phyloP scores from a whole-genome alignment of 345 rosid species.

The Corchorus capsularis region DNA sequence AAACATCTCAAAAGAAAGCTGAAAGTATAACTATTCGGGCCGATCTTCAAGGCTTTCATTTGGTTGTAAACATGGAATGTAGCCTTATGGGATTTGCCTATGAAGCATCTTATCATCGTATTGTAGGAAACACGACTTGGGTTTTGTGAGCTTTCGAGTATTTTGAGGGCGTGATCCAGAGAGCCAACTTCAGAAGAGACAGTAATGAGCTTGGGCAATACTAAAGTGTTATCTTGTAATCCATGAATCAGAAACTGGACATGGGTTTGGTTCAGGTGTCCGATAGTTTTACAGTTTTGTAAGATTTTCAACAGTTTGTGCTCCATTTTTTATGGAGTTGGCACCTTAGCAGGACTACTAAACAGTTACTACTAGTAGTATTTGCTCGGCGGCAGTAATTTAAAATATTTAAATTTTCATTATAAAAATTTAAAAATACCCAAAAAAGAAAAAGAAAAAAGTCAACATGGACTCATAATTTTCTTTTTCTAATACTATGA shows the following conservation, averaged over 20 bases:
- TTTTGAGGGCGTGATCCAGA: constrained; percentile 13
- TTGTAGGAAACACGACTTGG: constrained; percentile 30
- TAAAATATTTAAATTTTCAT: no score
- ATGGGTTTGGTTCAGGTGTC: constrained; percentile 32
- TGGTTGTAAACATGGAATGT: constrained; percentile 27
- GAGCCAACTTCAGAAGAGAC: constrained; percentile 30
- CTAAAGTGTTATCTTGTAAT: constrained; percentile 21
- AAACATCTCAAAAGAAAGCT: constrained; percentile 32
- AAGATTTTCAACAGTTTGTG: constrained; percentile 23
- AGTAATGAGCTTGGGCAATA: constrained; percentile 35
- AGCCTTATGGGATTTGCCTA: constrained; percentile 23
- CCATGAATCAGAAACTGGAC: constrained; percentile 31
- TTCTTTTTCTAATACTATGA: no score
- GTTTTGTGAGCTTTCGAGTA: constrained; percentile 18
- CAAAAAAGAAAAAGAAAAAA: no score
- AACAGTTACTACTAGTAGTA: no score
- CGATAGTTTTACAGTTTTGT: constrained; percentile 22
- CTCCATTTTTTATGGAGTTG: constrained; percentile 21
- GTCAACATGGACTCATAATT: no score
- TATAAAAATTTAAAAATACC: no score
- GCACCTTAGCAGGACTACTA: background rate
- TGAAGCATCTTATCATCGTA: constrained; percentile 35
- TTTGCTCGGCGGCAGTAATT: no score
- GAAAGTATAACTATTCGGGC: constrained; percentile 35
- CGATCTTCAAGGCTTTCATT: constrained; percentile 32